Conservation (phyloP, 176 grass and related monocot species). For the Oryza glumipatula region DNA sequence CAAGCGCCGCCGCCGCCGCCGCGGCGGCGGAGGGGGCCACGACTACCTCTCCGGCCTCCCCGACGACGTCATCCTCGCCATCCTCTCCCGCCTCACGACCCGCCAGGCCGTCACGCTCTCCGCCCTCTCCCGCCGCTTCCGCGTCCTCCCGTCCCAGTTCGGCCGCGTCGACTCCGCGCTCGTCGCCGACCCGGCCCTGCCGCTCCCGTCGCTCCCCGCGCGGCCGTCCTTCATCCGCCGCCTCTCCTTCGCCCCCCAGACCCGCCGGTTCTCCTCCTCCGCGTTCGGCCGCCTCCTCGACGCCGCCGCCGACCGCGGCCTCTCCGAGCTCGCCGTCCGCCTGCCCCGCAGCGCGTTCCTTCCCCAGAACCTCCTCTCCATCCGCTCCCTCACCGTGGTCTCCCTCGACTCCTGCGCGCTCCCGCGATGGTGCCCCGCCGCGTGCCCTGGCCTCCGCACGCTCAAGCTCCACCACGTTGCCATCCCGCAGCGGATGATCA, state of each 20-base stretch:
- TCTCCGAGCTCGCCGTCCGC: constrained; percentile 43
- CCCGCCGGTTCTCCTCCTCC: neutral
- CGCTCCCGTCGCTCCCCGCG: neutral
- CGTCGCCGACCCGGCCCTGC: neutral
- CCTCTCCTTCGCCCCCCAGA: constrained; percentile 29
- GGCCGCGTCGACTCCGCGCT: constrained; percentile 33
- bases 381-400: constrained; percentile 39
- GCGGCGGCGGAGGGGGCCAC: neutral
- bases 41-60: constrained; percentile 45
- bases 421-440: neutral
- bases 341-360: constrained; percentile 30
- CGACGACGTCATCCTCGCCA: constrained; percentile 43
- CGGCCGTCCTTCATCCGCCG: constrained; percentile 41
- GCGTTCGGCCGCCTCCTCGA: constrained; percentile 32
- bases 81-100: constrained; percentile 47
- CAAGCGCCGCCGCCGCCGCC: constrained; percentile 27
- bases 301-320: constrained; percentile 31
- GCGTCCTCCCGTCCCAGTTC: neutral
- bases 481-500: constrained; percentile 33
- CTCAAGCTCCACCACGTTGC: constrained; percentile 45
- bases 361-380: constrained; percentile 15
- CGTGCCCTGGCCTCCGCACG: constrained; percentile 38
- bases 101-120: constrained; percentile 44
- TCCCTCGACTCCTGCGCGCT: constrained; percentile 39
- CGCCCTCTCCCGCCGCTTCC: constrained; percentile 46